These are phyloP conservation scores for Colletotrichum sp. DNA, from an alignment of 2,329 filamentous ascomycete genomes.

Conservation along the genomic window DNA sequence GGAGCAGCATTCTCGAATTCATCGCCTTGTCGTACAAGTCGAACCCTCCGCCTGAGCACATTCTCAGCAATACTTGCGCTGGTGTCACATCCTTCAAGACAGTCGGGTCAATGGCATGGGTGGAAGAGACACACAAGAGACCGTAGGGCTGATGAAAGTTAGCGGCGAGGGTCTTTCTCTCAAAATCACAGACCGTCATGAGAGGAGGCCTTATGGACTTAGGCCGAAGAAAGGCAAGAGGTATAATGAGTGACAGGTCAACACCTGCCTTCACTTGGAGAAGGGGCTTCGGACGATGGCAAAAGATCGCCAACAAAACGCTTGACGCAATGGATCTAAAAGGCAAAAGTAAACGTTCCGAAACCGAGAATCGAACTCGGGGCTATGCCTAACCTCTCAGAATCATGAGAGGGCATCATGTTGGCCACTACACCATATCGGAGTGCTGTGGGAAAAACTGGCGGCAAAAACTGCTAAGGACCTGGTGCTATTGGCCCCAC, in stretches of 20 bases:
- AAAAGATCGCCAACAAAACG: background rate
- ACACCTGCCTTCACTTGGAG: background rate
- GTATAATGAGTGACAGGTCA: background rate
- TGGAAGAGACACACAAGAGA: background rate
- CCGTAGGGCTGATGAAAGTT: background rate
- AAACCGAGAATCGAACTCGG: conserved; percentile 20
- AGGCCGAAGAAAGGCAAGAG: background rate
- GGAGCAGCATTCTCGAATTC: background rate
- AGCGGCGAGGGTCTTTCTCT: background rate
- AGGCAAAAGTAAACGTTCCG: background rate
- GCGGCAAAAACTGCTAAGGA: background rate
- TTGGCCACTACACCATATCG: conserved; percentile 21
- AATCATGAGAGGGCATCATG: conserved; percentile 7
- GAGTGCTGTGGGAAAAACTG: fast-evolving
- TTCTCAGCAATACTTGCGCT: background rate
- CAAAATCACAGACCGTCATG: background rate
- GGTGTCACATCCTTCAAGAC: background rate
- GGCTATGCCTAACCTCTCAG: conserved; percentile 14
- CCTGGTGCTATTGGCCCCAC: background rate
- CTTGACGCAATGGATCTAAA: background rate
- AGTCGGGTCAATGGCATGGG: background rate
- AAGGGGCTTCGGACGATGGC: background rate
- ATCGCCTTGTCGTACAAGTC: background rate
- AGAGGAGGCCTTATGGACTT: background rate
- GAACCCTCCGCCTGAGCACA: background rate